Evolutionary conservation across 371 early-diverging fungal genomes (phyloP), one percentile per base, ranked within the genome.

Genomic region (Mucor saturninus): DNA sequence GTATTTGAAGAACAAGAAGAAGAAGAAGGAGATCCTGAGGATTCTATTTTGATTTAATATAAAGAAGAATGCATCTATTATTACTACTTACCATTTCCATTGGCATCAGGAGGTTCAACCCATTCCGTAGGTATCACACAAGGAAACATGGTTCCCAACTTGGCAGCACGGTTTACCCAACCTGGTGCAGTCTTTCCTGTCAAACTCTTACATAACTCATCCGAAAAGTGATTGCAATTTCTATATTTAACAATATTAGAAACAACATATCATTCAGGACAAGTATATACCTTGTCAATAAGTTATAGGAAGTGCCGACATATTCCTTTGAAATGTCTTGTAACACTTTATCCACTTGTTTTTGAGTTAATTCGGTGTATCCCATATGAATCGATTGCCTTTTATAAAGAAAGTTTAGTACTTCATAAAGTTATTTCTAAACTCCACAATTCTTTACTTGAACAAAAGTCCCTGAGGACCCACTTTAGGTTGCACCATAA

Each of bases 91-190:
- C 61, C 52, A 26, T 42, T 42, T 10, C 26, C 37, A 43, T 42
- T 37, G 46, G 75, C 76, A 38, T 83, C 79, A 9, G 88, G 86
- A 14, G 88, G 86, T 40, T 85, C 88, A 6, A 88, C 74, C 88
- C 88, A 88, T 58, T 83, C 86, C 21, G 79, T 82, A 1, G 88
- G 88, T 15, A 88, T 81, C 4, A 88, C 84, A 65, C 88, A 88
- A 39, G 88, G 88, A 62, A 88, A 86, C 78, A 86, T 83, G 32
- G 86, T 78, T 21, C 86, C 88, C 26, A 88, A 53, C 59, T 84
- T 85, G 14, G 88, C 88, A 6, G 88, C 88, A 26, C 88, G 79
- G 63, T 88, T 88, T 62, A 88, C 84, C 88, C 88, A 88, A 15
- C 75, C 80, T n/a, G 89, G 89, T 35, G 80, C 71, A 37, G 82